phyloP scores from a whole-genome alignment of 2,329 filamentous ascomycete genomes.

The Scedosporium dehoogii region DNA sequence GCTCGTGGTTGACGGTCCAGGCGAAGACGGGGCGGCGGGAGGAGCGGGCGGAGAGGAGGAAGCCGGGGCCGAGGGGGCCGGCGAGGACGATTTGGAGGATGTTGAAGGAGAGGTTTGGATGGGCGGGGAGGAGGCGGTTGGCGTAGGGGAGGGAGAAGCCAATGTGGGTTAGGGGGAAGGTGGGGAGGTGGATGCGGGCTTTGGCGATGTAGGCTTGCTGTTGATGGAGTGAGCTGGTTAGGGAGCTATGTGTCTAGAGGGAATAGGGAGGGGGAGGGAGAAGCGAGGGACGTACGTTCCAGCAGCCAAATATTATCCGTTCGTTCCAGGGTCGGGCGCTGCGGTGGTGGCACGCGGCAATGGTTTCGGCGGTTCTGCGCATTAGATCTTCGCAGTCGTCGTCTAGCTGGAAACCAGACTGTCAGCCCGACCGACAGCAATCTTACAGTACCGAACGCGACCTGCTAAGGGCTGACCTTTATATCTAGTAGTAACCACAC shows the following conservation, averaged over 20 bases:
- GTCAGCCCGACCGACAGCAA: background rate
- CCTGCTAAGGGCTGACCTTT: slow-evolving; percentile 47
- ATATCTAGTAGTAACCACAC: slow-evolving; percentile 84
- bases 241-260: background rate
- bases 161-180: slow-evolving; percentile 57
- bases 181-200: slow-evolving; percentile 50
- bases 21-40: slow-evolving; percentile 53
- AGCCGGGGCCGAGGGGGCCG: slow-evolving; percentile 54
- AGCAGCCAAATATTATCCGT: slow-evolving; percentile 71
- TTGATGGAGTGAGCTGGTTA: background rate
- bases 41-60: slow-evolving; percentile 48
- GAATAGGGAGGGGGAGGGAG: background rate
- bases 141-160: slow-evolving; percentile 59
- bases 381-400: slow-evolving; percentile 65
- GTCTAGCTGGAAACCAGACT: slow-evolving; percentile 40
- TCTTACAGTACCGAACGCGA: background rate
- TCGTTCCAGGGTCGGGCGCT: slow-evolving; percentile 53
- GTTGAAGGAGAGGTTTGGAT: slow-evolving; percentile 67
- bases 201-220: slow-evolving; percentile 59
- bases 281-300: slow-evolving; percentile 46
- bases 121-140: slow-evolving; percentile 49
- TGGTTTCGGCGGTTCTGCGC: slow-evolving; percentile 51
- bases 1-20: slow-evolving; percentile 80
- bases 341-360: slow-evolving; percentile 39
- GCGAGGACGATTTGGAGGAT: slow-evolving; percentile 60